These are phyloP conservation scores for Phialophora expanda DNA, from an alignment of 2,329 filamentous ascomycete genomes.

Conservation along the genomic window DNA sequence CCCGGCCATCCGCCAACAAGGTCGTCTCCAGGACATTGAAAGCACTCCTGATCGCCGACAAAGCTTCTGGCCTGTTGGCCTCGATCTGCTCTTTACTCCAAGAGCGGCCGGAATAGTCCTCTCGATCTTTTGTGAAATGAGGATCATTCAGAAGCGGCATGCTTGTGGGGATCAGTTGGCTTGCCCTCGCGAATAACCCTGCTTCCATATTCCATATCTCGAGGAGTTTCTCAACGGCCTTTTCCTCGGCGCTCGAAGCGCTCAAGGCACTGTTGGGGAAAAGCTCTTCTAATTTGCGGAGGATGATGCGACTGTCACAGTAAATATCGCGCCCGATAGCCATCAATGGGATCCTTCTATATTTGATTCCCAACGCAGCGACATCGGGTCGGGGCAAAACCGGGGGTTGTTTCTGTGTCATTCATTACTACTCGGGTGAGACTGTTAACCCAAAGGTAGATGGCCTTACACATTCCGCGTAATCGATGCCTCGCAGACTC, in stretches of 20 bases:
- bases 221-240: slow-evolving; percentile 61
- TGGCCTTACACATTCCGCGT: slow-evolving; percentile 67
- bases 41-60: slow-evolving; percentile 59
- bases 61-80: slow-evolving; percentile 59
- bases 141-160: slow-evolving; percentile 62
- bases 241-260: slow-evolving; percentile 49
- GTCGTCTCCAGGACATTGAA: slow-evolving; percentile 67
- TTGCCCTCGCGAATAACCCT: slow-evolving; percentile 61
- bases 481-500: slow-evolving; percentile 67
- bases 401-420: slow-evolving; percentile 65
- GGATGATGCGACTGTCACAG: slow-evolving; percentile 71
- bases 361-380: slow-evolving; percentile 63
- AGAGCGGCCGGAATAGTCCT: slow-evolving; percentile 51
- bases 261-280: slow-evolving; percentile 55
- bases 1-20: slow-evolving; percentile 68
- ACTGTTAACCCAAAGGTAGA: background rate
- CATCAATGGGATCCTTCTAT: slow-evolving; percentile 73
- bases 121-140: slow-evolving; percentile 64
- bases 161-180: slow-evolving; percentile 62
- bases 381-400: slow-evolving; percentile 71
- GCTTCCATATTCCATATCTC: slow-evolving; percentile 62
- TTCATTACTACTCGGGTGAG: slow-evolving; percentile 5
- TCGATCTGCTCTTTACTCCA: slow-evolving; percentile 50
- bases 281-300: slow-evolving; percentile 61
- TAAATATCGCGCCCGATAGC: slow-evolving; percentile 71